These are phyloP conservation scores for Arthrobotrys iridis DNA, from an alignment of 2,329 filamentous ascomycete species.

Conservation along the genomic window DNA sequence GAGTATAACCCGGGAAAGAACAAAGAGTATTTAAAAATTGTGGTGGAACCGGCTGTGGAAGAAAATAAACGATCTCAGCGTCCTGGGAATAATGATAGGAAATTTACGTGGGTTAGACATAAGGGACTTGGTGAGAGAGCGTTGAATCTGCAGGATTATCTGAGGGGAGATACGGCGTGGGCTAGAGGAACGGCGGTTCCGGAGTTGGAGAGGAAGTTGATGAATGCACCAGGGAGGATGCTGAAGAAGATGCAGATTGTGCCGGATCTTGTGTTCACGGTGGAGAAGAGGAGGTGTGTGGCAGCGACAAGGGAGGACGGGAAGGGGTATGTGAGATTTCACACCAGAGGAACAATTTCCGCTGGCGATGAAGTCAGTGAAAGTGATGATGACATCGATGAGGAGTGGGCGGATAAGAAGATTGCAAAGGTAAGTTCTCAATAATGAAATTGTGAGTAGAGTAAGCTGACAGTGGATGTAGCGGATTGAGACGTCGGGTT, in stretches of 20 bases:
- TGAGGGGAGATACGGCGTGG: constrained; percentile 63
- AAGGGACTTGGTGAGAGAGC: constrained; percentile 8
- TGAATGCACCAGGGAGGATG: constrained; percentile 64
- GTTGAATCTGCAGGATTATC: constrained; percentile 25
- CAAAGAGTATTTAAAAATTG: background rate
- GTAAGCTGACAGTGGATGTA: background rate
- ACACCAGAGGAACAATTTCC: background rate
- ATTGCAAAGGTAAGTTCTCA: background rate
- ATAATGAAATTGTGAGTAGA: no score
- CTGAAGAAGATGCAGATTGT: constrained; percentile 26
- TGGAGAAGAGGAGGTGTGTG: constrained; percentile 73
- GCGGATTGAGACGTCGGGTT: constrained; percentile 1
- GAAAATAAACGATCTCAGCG: constrained; percentile 4
- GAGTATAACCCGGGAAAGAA: background rate
- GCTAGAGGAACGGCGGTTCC: constrained; percentile 66
- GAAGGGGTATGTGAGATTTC: constrained; percentile 65
- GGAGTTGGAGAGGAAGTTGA: constrained; percentile 73
- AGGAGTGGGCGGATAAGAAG: background rate
- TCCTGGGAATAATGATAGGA: constrained; percentile 17
- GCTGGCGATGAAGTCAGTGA: constrained; percentile 23
- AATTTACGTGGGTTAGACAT: constrained; percentile 20
- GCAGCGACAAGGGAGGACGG: constrained; percentile 92
- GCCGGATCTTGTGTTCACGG: background rate
- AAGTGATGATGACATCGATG: constrained; percentile 34
- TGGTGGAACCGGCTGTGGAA: constrained; percentile 19